phyloP scores from a whole-genome alignment of 495 filamentous ascomycete species.

The Aspergillus wentii region DNA sequence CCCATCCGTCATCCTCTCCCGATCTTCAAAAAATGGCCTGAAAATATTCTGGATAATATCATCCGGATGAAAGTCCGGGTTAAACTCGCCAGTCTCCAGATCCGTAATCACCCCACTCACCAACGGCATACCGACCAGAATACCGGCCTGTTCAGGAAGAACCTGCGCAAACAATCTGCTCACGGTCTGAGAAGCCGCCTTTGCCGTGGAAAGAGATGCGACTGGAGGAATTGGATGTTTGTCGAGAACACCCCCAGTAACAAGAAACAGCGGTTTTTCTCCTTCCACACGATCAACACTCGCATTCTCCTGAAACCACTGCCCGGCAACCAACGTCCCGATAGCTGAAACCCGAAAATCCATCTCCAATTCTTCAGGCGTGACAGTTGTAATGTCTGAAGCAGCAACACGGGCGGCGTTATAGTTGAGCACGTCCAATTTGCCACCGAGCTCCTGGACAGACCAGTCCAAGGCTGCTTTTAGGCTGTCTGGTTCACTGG shows the following conservation, averaged over 20 bases:
- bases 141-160: constrained; percentile 1
- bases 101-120: background rate
- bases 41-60: constrained; percentile 5
- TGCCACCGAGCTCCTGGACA: constrained; percentile 3
- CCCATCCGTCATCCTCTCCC: constrained; percentile 1
- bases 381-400: background rate
- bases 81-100: constrained; percentile 1
- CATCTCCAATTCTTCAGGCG: constrained; percentile 3
- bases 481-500: constrained; percentile 3
- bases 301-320: constrained; percentile 13
- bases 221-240: background rate
- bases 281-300: constrained; percentile 3
- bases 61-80: constrained; percentile 2
- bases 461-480: constrained; percentile 9
- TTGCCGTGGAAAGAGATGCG: background rate
- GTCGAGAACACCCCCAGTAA: constrained; percentile 6
- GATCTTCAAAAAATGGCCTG: constrained; percentile 7
- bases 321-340: constrained; percentile 10
- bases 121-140: constrained; percentile 8
- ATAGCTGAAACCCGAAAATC: constrained; percentile 13
- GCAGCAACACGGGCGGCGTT: constrained; percentile 9
- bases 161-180: constrained; percentile 6
- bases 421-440: constrained; percentile 11
- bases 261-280: constrained; percentile 10
- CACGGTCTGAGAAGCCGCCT: constrained; percentile 7